phyloP scores from a whole-genome alignment of 192 early-diverging fungal species.

The Coemansia sp. region DNA sequence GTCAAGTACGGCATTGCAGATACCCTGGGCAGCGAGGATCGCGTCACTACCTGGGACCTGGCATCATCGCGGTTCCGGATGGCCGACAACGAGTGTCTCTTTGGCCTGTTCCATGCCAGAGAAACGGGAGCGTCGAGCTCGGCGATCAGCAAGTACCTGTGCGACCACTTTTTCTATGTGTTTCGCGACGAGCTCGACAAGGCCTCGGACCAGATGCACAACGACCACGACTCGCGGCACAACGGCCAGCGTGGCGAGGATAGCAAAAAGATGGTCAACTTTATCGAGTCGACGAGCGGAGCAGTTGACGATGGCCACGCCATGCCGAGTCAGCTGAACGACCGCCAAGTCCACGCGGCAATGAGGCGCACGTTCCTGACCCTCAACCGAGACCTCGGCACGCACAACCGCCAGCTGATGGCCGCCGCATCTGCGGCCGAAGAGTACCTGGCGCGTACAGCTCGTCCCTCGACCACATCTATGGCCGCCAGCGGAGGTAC shows the following conservation, averaged over 20 bases:
- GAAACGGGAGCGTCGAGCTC: conserved; percentile 49
- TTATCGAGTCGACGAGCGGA: conserved; percentile 24
- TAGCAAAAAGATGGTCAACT: conserved; percentile 35
- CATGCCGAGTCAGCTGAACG: conserved; percentile 17
- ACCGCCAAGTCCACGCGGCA: conserved; percentile 52
- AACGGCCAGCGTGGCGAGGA: conserved; percentile 3
- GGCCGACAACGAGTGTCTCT: conserved; percentile 81
- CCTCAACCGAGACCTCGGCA: conserved; percentile 74
- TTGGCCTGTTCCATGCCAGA: conserved; percentile 81
- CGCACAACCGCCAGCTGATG: conserved; percentile 44
- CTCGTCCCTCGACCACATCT: conserved; percentile 13
- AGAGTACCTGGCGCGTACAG: conserved; percentile 24
- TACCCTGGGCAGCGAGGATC: conserved; percentile 60
- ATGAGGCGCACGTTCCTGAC: conserved; percentile 78
- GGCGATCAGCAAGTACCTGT: conserved; percentile 57
- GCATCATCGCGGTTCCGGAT: conserved; percentile 78
- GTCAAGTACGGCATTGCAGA: conserved; percentile 88
- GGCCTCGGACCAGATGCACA: conserved; percentile 46
- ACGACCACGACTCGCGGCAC: conserved; percentile 9
- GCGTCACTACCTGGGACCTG: conserved; percentile 77
- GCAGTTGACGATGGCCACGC: conserved; percentile 6
- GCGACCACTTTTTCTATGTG: conserved; percentile 60
- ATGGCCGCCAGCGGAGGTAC: background rate
- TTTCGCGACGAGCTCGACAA: conserved; percentile 72
- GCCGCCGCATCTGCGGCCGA: conserved; percentile 38